Evolutionary conservation across 306 rosid genomes (phyloP).

Genomic region (Begonia masoniana): DNA sequence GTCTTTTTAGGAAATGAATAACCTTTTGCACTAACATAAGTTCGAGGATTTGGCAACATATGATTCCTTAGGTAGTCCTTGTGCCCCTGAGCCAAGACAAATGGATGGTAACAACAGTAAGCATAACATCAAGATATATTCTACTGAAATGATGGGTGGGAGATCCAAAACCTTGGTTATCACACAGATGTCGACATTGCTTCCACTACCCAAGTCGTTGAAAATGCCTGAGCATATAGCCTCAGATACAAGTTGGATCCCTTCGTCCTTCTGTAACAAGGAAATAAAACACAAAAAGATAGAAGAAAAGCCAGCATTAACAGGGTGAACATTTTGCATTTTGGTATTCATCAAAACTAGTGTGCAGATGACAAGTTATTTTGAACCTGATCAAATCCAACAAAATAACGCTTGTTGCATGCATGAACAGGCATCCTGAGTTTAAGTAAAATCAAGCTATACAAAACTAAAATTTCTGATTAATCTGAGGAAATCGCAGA

Average conservation of each 20-base stretch:
- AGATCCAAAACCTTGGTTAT: constrained; percentile 71
- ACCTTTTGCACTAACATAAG: constrained; percentile 56
- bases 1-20: constrained; percentile 64
- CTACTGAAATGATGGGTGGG: constrained; percentile 1
- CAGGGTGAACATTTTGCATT: no score
- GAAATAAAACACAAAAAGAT: not conserved
- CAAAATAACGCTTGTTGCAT: no score
- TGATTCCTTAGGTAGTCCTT: constrained; percentile 91
- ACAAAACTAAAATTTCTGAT: no score
- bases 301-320: no score
- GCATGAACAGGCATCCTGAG: no score
- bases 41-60: constrained; percentile 76
- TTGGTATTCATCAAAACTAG: no score
- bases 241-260: constrained; percentile 52
- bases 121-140: constrained; percentile 2
- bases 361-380: no score
- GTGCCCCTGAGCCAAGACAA: constrained; percentile 40
- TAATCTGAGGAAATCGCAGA: not conserved
- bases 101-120: constrained; percentile 3
- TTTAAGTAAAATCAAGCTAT: no score
- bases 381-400: no score
- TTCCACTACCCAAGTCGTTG: constrained; percentile 96
- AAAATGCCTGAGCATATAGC: constrained; percentile 91
- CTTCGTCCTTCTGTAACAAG: constrained; percentile 65
- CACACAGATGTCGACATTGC: constrained; percentile 86